Evolutionary conservation across 148 eudicot genomes (phyloP), one percentile per base, ranked within the genome.

Genomic region (Linanthus parryae): DNA sequence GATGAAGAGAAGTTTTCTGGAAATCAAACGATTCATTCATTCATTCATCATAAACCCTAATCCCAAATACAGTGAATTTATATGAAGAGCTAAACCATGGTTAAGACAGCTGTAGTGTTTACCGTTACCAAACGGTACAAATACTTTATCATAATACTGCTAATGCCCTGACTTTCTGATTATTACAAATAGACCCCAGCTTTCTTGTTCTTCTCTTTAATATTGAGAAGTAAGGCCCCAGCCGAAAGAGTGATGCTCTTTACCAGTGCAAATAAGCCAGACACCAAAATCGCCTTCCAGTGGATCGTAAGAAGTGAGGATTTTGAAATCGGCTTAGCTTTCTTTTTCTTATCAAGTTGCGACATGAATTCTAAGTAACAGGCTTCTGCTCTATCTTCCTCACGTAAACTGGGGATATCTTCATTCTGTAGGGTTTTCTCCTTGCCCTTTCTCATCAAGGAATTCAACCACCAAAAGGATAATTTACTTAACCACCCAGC

Each of bases 381-480:
- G 1, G 64, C 54, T 16, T 57, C 62, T 18, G 85, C 85, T 49
- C 65, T 26, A 53, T 76, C 85, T 43, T 43, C 36, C 4, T 2
- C 40, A 12, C 71, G 56, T 31, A 83, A 33, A 27, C 52, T 44
- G 2, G 90, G 90, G 18, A 83, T 66, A 28, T 79, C 85, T 16
- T 52, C 55, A 15, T 67, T 77, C 15, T 65, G 66, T 3, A 81
- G 73, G 27, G 47, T 47, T 46, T 74, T 74, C 21, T 45, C 40
- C 18, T 63, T 71, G 1, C 83, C 88, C 54, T 48, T 63, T 44
- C 66, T 71, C 78, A 81, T 57, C 59, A 81, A 20, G 21, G 73
- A 64, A 62, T 81, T 81, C 37, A 81, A 39, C 88, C 88, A 81
- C 75, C 82, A 77, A 40, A 81, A 81, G 36, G n/a, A n/a, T n/a